phyloP scores from a whole-genome alignment of 2,329 filamentous ascomycete genomes.

The Trichoderma asperellum region DNA sequence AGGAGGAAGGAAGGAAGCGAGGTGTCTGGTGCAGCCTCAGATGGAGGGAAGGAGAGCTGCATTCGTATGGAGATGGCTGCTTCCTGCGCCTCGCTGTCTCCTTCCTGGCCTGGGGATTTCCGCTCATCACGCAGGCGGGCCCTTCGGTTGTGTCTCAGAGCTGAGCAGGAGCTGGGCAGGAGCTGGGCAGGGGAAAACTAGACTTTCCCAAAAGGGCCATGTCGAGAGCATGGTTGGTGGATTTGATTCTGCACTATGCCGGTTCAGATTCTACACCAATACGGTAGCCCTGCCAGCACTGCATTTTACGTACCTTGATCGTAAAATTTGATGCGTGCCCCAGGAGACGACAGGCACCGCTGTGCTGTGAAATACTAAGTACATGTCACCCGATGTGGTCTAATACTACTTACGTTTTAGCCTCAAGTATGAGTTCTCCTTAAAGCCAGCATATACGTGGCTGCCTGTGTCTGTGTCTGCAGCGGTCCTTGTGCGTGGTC shows the following conservation, averaged over 20 bases:
- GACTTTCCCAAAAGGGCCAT: background rate
- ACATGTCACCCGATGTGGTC: background rate
- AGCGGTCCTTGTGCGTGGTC: background rate
- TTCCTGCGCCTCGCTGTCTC: background rate
- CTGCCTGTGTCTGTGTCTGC: background rate
- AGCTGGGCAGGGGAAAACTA: background rate
- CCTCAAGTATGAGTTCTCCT: background rate
- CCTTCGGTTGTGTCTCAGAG: background rate
- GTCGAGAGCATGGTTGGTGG: background rate
- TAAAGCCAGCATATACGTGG: background rate
- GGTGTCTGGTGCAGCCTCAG: background rate
- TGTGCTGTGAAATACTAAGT: background rate
- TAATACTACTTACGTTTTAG: background rate
- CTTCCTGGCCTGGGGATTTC: background rate
- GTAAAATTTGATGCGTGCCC: background rate
- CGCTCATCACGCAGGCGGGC: background rate
- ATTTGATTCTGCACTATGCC: background rate
- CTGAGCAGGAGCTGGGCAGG: background rate
- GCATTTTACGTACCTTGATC: no score
- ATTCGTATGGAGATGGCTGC: background rate
- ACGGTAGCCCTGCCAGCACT: background rate
- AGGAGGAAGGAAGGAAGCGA: conserved; percentile 12
- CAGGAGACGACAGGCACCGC: background rate
- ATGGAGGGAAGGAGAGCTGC: conserved; percentile 8
- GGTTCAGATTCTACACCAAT: background rate